Evolutionary conservation across 1,139 yeast species (phyloP), one percentile per base, ranked within the genome.

Genomic region (Scheffersomyces titani): DNA sequence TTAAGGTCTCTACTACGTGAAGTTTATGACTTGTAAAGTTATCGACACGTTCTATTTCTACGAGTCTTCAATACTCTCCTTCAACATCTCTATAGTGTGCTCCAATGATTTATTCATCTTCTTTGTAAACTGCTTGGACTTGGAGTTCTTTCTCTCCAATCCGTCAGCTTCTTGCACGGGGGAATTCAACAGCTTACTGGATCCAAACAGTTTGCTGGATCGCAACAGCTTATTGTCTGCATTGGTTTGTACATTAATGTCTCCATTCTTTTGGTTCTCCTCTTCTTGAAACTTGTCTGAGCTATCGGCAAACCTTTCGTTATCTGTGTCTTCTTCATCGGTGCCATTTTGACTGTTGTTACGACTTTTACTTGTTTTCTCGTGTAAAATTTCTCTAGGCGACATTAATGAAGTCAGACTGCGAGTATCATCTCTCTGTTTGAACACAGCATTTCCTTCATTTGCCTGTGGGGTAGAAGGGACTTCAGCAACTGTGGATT

Each of bases 81-180:
- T 70, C 52, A 78, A 67, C 81, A 78, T 77, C 54, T 74, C 72
- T 55, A 78, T 62, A 3, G 83, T 78, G 55, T 72, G 70, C 55
- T 78, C 76, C 54, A 78, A 65, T 48, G 73, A 80, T 49, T 61
- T 70, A 58, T 75, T 70, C 54, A 78, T 65, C 55, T 75, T 73
- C 51, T 65, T 61, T 53, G 63, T 60, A 56, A 65, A 64, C 55
- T 59, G 63, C 61, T 66, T 67, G 50, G 63, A 55, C 52, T 57
- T 60, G 24, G 61, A 58, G 24, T 53, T 55, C 24, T 54, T 58
- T 4, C 63, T 54, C 45, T 51, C 50, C 50, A 60, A 52, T 45
- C 49, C 51, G 4, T 44, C 55, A 6, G 49, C 49, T 46, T 46
- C 49, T n/a, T 46, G 22, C n/a, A 46, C 49, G 16, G 20, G 20